Base-by-base conservation (phyloP, 306 rosid genomes). In the Cicer chorassanicum region DNA sequence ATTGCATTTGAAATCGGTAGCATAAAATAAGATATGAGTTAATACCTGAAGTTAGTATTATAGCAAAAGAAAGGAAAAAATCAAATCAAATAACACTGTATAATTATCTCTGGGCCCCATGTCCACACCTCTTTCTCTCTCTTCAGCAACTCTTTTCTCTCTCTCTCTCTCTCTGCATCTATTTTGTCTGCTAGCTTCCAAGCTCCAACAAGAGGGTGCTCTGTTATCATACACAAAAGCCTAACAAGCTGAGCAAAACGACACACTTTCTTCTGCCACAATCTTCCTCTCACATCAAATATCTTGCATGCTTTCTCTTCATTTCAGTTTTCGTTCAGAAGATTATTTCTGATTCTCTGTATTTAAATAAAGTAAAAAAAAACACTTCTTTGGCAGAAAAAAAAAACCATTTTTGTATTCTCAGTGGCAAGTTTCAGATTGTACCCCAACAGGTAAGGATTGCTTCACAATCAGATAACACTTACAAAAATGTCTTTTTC, bases 151-250 rank as follows among this genome's bases (percentile, higher is more conserved):
- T 16, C 18, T 16, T 0, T 16, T 48, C 1, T 40, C 65, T 66
- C 5, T 57, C 40, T 13, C 1, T 41, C 65, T 67, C 5, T 57
- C 41, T n/a, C 38, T 49, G 5, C 36, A 29, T 55, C 53, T 34
- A 6, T 24, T 78, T 82, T 82, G 86, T 82, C 78, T 73, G 56
- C 13, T 82, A 73, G 74, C 70, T 10, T 44, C 46, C 40, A 51
- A 43, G 51, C 57, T 34, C 13, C 56, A 44, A 75, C 69, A 69
- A 74, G n/a, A 45, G 19, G 14, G 49, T 78, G 6, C 70, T 68
- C 42, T 16, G 38, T 12, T 12, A 21, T 66, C 51, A 65, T 45
- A 45, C 48, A 38, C 48, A 38, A 50, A 57, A 57, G 39, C 51
- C 21, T 63, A 11, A 50, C 49, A 64, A 78, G 12, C 80, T 64